phyloP scores from a whole-genome alignment of 805 yeast species.

The Hanseniaspora occidentalis region DNA sequence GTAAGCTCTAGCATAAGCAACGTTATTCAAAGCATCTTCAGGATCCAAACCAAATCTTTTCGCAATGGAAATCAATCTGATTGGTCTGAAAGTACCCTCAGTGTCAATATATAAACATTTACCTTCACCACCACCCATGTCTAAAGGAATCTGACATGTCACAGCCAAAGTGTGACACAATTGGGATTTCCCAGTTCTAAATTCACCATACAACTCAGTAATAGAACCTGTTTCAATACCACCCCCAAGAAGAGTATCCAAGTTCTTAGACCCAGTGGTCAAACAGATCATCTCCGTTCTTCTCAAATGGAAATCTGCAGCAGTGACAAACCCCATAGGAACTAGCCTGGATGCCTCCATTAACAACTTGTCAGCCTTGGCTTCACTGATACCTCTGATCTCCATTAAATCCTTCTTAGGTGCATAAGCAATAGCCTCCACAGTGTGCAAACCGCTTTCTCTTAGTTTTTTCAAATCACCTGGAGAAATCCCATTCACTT shows the following conservation, averaged over 20 bases:
- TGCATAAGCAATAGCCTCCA: slow-evolving; percentile 85
- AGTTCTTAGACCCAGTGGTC: slow-evolving; percentile 89
- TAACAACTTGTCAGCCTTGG: slow-evolving; percentile 79
- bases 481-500: slow-evolving; percentile 76
- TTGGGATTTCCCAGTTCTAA: slow-evolving; percentile 95
- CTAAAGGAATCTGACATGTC: slow-evolving; percentile 91
- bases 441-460: slow-evolving; percentile 80
- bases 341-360: slow-evolving; percentile 77
- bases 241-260: slow-evolving; percentile 89
- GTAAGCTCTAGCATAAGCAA: slow-evolving; percentile 94
- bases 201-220: slow-evolving; percentile 94
- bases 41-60: slow-evolving; percentile 85
- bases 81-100: slow-evolving; percentile 94
- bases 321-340: slow-evolving; percentile 96
- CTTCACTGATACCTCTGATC: slow-evolving; percentile 89
- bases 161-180: slow-evolving; percentile 94
- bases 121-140: slow-evolving; percentile 98
- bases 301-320: slow-evolving; percentile 83
- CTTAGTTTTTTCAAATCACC: slow-evolving; percentile 69
- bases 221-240: slow-evolving; percentile 96
- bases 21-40: slow-evolving; percentile 90
- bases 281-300: slow-evolving; percentile 83
- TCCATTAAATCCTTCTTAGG: slow-evolving; percentile 67
- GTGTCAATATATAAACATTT: slow-evolving; percentile 93
- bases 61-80: slow-evolving; percentile 78